Percentiles rank a stretch among this genome's conserved stretches.
Evolutionary conservation across 1,284 basidiomycete species (phyloP).

Genomic region (Trametes versicolor): DNA sequence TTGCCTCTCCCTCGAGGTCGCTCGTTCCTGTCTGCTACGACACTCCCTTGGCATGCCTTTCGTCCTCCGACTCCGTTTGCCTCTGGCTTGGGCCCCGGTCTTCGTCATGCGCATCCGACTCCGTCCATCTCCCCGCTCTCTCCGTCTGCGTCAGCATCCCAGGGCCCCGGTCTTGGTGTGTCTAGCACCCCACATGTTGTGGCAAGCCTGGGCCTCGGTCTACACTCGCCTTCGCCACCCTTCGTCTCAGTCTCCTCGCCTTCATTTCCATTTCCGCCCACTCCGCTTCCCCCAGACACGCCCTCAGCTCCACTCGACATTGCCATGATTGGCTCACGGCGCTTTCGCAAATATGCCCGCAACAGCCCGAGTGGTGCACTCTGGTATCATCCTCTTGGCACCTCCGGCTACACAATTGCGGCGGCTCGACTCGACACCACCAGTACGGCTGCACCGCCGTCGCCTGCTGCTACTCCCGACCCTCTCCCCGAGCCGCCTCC

Average conservation of each 20-base stretch:
- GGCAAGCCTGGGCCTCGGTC: constrained; percentile 10
- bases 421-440: constrained; percentile 5
- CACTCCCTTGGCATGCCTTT: constrained; percentile 19
- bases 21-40: constrained; percentile 21
- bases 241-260: not conserved
- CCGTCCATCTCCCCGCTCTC: not conserved
- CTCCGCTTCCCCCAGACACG: not conserved
- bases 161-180: not conserved
- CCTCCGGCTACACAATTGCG: constrained; percentile 13
- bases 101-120: constrained; percentile 7
- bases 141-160: not conserved
- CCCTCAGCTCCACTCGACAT: constrained; percentile 3
- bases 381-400: constrained; percentile 18
- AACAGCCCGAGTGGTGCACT: constrained; percentile 4
- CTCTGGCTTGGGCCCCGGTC: constrained; percentile 12
- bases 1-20: constrained; percentile 8
- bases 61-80: constrained; percentile 2
- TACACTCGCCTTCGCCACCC: not conserved
- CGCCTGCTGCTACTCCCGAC: constrained; percentile 9
- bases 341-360: constrained; percentile 53
- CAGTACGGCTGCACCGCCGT: not conserved
- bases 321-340: constrained; percentile 46
- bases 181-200: not conserved
- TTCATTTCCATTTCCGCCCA: constrained; percentile 4
- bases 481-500: not conserved